Evolutionary conservation across 306 rosid genomes (phyloP).

Genomic region (Amphicarpaea edgeworthii): DNA sequence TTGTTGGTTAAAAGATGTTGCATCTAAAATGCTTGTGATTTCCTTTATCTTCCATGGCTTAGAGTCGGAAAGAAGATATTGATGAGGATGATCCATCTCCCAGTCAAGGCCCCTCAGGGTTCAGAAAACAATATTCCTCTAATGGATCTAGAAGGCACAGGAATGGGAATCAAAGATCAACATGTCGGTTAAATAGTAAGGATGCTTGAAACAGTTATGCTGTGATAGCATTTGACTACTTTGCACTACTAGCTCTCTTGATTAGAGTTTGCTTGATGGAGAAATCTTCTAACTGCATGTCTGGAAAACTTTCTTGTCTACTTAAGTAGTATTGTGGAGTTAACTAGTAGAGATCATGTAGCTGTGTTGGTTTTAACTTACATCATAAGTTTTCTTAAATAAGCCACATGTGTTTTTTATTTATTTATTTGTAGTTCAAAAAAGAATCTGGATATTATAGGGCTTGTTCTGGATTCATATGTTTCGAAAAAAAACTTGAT

Average conservation of each 20-base stretch:
- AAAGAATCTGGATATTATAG: constrained; percentile 20
- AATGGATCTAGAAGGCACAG: constrained; percentile 32
- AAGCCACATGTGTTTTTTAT: background rate
- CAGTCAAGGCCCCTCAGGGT: constrained; percentile 41
- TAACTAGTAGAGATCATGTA: constrained; percentile 16
- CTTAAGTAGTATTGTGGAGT: background rate
- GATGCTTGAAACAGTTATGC: constrained; percentile 25
- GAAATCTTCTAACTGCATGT: constrained; percentile 13
- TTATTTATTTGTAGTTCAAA: constrained; percentile 21
- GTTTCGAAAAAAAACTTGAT: constrained; percentile 23
- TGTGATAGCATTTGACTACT: background rate
- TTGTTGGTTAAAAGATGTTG: constrained; percentile 32
- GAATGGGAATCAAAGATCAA: constrained; percentile 41
- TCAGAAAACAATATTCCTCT: constrained; percentile 40
- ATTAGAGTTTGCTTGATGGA: constrained; percentile 13
- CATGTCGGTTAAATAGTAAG: constrained; percentile 25
- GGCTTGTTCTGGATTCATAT: constrained; percentile 31
- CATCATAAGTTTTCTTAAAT: constrained; percentile 35
- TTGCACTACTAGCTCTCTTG: background rate
- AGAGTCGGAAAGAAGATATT: constrained; percentile 44
- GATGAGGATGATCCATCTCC: constrained; percentile 45
- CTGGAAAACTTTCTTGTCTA: background rate
- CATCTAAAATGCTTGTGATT: constrained; percentile 27
- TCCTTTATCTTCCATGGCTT: constrained; percentile 30
- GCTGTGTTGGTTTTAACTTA: constrained; percentile 33